Conservation (phyloP, 2,329 filamentous ascomycete species). For the Colletotrichum sp. region DNA sequence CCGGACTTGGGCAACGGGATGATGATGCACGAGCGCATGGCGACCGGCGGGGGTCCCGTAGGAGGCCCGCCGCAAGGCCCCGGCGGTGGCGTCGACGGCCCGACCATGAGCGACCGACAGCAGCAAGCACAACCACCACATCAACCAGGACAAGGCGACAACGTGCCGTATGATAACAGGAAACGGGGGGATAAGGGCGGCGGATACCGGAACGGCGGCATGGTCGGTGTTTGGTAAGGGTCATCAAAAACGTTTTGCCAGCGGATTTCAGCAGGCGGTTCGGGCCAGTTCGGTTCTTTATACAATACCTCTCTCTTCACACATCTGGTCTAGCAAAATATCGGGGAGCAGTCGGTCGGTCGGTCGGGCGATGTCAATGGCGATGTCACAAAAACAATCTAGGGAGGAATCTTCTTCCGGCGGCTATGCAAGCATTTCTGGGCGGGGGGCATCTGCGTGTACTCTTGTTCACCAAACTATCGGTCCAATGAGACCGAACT, state of each 20-base stretch:
- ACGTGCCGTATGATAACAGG: background rate
- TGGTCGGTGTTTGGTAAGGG: constrained; percentile 20
- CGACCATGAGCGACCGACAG: background rate
- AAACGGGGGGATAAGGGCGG: constrained; percentile 4
- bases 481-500: background rate
- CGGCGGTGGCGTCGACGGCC: background rate
- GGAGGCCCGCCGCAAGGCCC: background rate
- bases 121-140: constrained; percentile 11
- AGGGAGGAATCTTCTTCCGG: background rate
- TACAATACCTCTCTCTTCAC: background rate
- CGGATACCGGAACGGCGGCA: constrained; percentile 13
- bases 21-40: constrained; percentile 7
- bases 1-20: background rate
- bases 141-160: background rate
- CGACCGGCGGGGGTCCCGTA: background rate
- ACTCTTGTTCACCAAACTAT: background rate
- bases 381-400: background rate
- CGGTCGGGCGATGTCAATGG: background rate
- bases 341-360: background rate
- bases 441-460: background rate
- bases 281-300: background rate
- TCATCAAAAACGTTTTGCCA: background rate
- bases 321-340: background rate
- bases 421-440: background rate
- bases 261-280: background rate